phyloP scores from a whole-genome alignment of 495 filamentous ascomycete genomes.

The Tuber microsphaerosporum region DNA sequence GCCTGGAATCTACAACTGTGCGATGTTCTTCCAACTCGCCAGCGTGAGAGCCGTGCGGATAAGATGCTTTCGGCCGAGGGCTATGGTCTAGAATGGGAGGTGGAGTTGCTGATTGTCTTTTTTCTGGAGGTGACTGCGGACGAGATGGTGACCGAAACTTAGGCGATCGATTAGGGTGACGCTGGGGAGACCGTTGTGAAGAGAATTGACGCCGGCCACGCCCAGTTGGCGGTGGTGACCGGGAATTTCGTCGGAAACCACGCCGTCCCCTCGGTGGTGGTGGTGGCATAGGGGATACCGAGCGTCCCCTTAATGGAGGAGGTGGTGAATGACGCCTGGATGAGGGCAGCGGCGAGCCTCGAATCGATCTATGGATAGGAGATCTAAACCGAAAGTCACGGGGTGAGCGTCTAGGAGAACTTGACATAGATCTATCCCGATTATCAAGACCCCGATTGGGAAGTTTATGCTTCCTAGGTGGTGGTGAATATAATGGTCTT shows the following conservation, averaged over 20 bases:
- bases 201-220: constrained; percentile 17
- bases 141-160: constrained; percentile 15
- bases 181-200: constrained; percentile 28
- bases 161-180: constrained; percentile 13
- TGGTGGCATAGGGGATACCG: constrained; percentile 23
- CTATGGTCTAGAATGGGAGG: constrained; percentile 8
- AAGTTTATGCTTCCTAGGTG: constrained; percentile 36
- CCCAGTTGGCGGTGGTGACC: constrained; percentile 30
- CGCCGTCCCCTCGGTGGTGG: constrained; percentile 26
- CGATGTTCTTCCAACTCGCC: constrained; percentile 18
- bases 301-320: constrained; percentile 27
- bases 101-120: constrained; percentile 18
- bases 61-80: constrained; percentile 18
- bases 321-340: constrained; percentile 34
- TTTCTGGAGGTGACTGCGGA: constrained; percentile 24
- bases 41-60: constrained; percentile 5
- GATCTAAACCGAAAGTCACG: constrained; percentile 9
- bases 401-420: constrained; percentile 29
- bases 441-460: constrained; percentile 29
- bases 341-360: constrained; percentile 23
- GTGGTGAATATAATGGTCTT: constrained; percentile 29
- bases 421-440: constrained; percentile 36
- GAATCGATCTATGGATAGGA: background rate
- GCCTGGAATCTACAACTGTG: constrained; percentile 16
- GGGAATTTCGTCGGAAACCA: constrained; percentile 29